phyloP scores from a whole-genome alignment of 306 rosid genomes.

The Vicia villosa region DNA sequence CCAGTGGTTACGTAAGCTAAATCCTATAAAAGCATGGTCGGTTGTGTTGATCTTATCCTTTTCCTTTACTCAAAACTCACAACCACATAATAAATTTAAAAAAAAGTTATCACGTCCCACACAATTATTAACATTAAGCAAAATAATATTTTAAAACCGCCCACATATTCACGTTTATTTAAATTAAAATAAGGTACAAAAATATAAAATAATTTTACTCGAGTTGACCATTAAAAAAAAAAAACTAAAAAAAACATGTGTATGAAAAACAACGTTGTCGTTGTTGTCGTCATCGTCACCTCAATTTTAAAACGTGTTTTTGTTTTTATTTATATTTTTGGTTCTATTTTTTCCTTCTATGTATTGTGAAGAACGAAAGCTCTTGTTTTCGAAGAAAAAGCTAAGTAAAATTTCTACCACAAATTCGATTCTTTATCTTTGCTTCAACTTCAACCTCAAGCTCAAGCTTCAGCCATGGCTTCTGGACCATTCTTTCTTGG shows the following conservation, averaged over 20 bases:
- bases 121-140: not conserved
- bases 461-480: constrained; percentile 55
- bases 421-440: constrained; percentile 13
- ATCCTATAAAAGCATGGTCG: constrained; percentile 45
- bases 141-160: not conserved
- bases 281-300: not conserved
- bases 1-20: constrained; percentile 10
- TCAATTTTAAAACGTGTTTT: constrained; percentile 17
- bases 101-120: not conserved
- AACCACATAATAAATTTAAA: not conserved
- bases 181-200: not conserved
- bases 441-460: constrained; percentile 25
- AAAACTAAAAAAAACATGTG: not conserved
- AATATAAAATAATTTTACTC: not conserved
- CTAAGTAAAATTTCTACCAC: constrained; percentile 7
- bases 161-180: not conserved
- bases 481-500: constrained; percentile 56
- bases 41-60: constrained; percentile 36
- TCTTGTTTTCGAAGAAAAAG: constrained; percentile 34
- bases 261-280: not conserved
- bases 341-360: not conserved
- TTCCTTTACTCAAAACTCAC: constrained; percentile 28
- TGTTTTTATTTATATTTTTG: not conserved
- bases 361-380: constrained; percentile 39
- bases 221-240: not conserved